Evolutionary conservation across 805 yeast genomes (phyloP).

Genomic region (Pichia exigua): DNA sequence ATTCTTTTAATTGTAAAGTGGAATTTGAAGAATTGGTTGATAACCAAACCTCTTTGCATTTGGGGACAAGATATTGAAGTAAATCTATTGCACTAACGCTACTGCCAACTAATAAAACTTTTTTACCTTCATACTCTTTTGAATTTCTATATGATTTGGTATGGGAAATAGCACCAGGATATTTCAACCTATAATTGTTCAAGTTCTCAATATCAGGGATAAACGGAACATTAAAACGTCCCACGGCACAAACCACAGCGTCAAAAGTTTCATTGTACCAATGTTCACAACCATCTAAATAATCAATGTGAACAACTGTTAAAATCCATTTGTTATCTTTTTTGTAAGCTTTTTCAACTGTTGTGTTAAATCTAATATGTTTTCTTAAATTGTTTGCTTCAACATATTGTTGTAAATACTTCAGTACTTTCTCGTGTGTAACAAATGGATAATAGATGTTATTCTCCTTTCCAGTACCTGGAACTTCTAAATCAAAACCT

Average conservation of each 20-base stretch:
- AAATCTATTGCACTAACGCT: slow-evolving; percentile 64
- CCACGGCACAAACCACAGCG: slow-evolving; percentile 34
- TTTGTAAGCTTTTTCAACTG: slow-evolving; percentile 25
- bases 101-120: slow-evolving; percentile 27
- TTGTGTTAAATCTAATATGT: slow-evolving; percentile 28
- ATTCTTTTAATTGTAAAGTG: slow-evolving; percentile 19
- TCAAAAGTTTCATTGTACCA: slow-evolving; percentile 37
- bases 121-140: slow-evolving; percentile 23
- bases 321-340: slow-evolving; percentile 29
- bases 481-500: slow-evolving; percentile 17
- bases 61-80: slow-evolving; percentile 33
- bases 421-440: slow-evolving; percentile 15
- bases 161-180: slow-evolving; percentile 26
- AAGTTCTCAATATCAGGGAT: slow-evolving; percentile 31
- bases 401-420: slow-evolving; percentile 17
- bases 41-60: slow-evolving; percentile 7
- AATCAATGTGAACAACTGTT: slow-evolving; percentile 25
- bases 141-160: slow-evolving; percentile 25
- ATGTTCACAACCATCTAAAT: slow-evolving; percentile 33
- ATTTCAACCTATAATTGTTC: slow-evolving; percentile 22
- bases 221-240: slow-evolving; percentile 35
- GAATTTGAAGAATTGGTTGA: background rate
- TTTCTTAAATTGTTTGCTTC: slow-evolving; percentile 21
- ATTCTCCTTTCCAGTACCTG: slow-evolving; percentile 4
- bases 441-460: slow-evolving; percentile 17